phyloP scores from a whole-genome alignment of 805 yeast genomes.

The Saccharomyces kudriavzevii region DNA sequence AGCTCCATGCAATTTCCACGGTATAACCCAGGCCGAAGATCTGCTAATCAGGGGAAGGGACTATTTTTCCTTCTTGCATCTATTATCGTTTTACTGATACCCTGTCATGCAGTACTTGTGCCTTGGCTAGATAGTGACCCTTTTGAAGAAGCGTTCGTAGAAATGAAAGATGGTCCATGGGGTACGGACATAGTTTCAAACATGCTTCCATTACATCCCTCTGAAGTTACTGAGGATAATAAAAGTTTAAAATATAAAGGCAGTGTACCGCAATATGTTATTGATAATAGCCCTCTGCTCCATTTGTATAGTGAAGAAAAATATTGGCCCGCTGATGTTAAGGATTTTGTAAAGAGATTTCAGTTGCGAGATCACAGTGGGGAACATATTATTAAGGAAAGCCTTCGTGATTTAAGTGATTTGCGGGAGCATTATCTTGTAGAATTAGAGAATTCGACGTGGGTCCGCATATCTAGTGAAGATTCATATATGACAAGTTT shows the following conservation, averaged over 20 bases:
- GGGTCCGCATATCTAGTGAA: conserved; percentile 17
- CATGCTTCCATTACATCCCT: conserved; percentile 15
- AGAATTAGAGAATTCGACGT: conserved; percentile 5
- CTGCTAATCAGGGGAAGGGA: not conserved
- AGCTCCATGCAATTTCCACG: not conserved
- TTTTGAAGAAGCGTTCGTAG: conserved; percentile 4
- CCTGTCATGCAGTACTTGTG: conserved; percentile 4
- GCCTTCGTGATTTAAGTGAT: conserved; percentile 25
- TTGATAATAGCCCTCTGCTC: conserved; percentile 65
- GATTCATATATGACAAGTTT: conserved; percentile 54
- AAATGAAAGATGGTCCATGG: not conserved
- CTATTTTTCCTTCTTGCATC: not conserved
- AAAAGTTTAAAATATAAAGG: conserved; percentile 13
- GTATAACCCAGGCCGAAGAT: not conserved
- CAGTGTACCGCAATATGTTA: conserved; percentile 55
- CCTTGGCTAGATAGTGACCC: conserved; percentile 18
- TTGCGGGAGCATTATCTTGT: conserved; percentile 8
- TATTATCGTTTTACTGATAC: not conserved
- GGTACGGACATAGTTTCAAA: not conserved
- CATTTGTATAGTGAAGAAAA: conserved; percentile 80
- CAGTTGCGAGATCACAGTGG: conserved; percentile 48
- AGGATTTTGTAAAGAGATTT: conserved; percentile 60
- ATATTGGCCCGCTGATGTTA: conserved; percentile 76
- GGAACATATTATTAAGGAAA: conserved; percentile 14
- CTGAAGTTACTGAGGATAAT: conserved; percentile 13